phyloP scores from a whole-genome alignment of 2,329 filamentous ascomycete species.

The Arachnomyces sp. region DNA sequence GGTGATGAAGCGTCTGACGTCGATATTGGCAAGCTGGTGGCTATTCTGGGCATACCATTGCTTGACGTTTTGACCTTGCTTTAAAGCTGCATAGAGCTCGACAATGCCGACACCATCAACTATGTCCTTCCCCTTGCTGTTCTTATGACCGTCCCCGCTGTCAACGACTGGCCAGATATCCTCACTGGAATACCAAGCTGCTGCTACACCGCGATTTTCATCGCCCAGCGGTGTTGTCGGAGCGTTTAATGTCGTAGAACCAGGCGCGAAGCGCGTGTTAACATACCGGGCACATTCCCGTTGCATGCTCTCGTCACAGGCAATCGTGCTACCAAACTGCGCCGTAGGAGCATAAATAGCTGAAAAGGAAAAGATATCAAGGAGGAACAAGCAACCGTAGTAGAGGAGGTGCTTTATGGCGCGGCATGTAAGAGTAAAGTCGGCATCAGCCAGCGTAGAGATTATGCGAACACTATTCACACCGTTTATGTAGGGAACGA shows the following conservation, averaged over 20 bases:
- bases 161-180: slow-evolving; percentile 39
- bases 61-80: slow-evolving; percentile 73
- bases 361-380: slow-evolving; percentile 92
- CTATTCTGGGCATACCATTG: slow-evolving; percentile 78
- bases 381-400: slow-evolving; percentile 81
- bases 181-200: slow-evolving; percentile 22
- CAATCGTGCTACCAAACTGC: slow-evolving; percentile 66
- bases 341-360: slow-evolving; percentile 81
- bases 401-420: slow-evolving; percentile 85
- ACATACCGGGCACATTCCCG: slow-evolving; percentile 87
- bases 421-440: slow-evolving; percentile 75
- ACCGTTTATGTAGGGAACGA: slow-evolving; percentile 82
- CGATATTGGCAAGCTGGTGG: slow-evolving; percentile 65
- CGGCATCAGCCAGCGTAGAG: slow-evolving; percentile 74
- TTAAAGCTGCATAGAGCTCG: slow-evolving; percentile 77
- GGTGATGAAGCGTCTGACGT: slow-evolving; percentile 84
- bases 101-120: slow-evolving; percentile 52
- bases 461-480: slow-evolving; percentile 85
- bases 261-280: slow-evolving; percentile 44
- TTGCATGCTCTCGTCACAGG: slow-evolving; percentile 68
- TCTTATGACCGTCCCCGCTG: slow-evolving; percentile 10
- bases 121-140: slow-evolving; percentile 12
- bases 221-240: slow-evolving; percentile 14
- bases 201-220: slow-evolving; percentile 7
- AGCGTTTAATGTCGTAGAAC: slow-evolving; percentile 19